Base-by-base conservation (phyloP, 495 filamentous ascomycete species). In the Daldinia loculata region DNA sequence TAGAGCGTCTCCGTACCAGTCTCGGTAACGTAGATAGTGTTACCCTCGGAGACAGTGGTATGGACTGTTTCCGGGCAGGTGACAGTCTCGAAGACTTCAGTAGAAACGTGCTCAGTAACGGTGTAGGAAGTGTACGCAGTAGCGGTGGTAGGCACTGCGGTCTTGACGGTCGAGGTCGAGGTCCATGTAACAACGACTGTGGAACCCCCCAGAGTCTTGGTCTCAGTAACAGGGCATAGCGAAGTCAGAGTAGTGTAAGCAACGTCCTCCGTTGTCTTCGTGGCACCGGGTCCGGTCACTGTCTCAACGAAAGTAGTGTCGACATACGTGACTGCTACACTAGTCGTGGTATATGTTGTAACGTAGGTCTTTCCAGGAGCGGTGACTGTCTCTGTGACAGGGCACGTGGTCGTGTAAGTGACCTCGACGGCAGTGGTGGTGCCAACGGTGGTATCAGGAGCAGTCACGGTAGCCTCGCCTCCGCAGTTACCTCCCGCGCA, bases 291-390 rank as follows among this genome's bases (percentile, higher is more conserved):
- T 39, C 71, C 75, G 0, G 75, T 69, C 39, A 70, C 70, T 22
- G 76, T 78, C 30, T 70, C 74, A 55, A 72, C 36, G 17, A 76
- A 36, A 0, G 76, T 76, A 8, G 76, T 75, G n/a, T 78, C 67
- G 14, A 76, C 36, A 29, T 76, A 67, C 1, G 74, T 75, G 55
- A 76, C 74, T 36, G 67, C 71, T 22, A 78, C 74, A 52, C 75
- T 75, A 66, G 82, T 79, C 52, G 85, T 82, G 34, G 83, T 82
- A 75, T 83, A 84, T 43, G 83, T 84, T 26, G 77, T 80, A 30
- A 77, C 79, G 69, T 80, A 75, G 39, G 81, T 80, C 38, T 74
- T 70, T 55, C 78, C 77, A 53, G 72, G 66, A 66, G 77, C 62
- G 52, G 77, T 82, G 63, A 77, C 61, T n/a, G 80, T 82, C 67